These are phyloP conservation scores for Ophiostoma angusticollis DNA, from an alignment of 2,329 filamentous ascomycete genomes.

Conservation along the genomic window DNA sequence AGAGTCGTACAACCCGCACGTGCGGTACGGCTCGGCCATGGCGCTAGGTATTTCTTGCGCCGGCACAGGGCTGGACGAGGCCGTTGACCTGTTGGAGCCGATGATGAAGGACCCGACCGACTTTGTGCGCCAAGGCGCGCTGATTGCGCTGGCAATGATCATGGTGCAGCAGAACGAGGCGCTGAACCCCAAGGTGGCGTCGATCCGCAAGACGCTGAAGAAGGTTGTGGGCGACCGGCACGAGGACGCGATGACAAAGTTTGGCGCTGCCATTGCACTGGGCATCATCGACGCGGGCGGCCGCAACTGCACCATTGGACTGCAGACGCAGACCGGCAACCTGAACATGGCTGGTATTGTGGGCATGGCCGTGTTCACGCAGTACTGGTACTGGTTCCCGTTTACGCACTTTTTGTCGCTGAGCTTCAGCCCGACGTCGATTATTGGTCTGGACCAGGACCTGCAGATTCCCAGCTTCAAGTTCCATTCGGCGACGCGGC, in stretches of 20 bases:
- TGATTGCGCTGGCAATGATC: conserved; percentile 94
- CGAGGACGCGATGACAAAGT: conserved; percentile 99
- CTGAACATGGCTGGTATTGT: conserved; percentile 98
- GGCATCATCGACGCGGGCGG: conserved; percentile 97
- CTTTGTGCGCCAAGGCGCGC: conserved; percentile 90
- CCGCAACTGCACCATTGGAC: conserved; percentile 93
- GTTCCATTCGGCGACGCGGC: conserved; percentile 87
- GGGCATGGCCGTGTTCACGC: conserved; percentile 94
- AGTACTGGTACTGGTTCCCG: conserved; percentile 99
- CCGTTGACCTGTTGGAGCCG: conserved; percentile 89
- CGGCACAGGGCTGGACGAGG: conserved; percentile 88
- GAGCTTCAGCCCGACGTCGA: conserved; percentile 90
- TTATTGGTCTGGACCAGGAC: conserved; percentile 89
- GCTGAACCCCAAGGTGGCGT: conserved; percentile 92
- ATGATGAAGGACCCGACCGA: conserved; percentile 99
- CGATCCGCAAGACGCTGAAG: conserved; percentile 82
- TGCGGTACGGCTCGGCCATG: conserved; percentile 96
- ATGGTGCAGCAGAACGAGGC: conserved; percentile 98
- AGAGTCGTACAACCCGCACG: conserved; percentile 97
- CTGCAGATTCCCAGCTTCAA: conserved; percentile 89
- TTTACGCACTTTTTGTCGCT: conserved; percentile 94
- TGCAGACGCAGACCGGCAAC: conserved; percentile 96
- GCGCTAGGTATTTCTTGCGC: conserved; percentile 96
- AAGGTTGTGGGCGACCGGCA: conserved; percentile 92
- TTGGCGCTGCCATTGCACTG: conserved; percentile 83